Evolutionary conservation across 306 rosid species (phyloP), one percentile per base, ranked within the genome.

Genomic region (Abrus precatorius): DNA sequence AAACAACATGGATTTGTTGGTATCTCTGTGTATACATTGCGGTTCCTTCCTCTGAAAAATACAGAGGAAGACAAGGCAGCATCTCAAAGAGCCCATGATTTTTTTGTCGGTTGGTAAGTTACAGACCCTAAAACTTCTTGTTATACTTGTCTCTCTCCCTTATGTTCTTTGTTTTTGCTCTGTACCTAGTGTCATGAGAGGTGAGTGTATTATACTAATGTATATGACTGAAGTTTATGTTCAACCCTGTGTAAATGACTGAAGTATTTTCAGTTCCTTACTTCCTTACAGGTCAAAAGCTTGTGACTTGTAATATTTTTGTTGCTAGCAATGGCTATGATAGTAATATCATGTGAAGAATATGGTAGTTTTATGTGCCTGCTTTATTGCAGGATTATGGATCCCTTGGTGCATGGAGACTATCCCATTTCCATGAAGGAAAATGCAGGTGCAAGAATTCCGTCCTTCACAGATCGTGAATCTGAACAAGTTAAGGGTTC

Each of bases 1-100:
- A 80, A 85, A 69, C 95, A 91, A 78, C 88, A 62, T n/a, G 93
- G 97, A 57, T 84, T 65, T 78, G 64, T 93, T 44, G 95, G 95
- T 60, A 63, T 93, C 75, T 62, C 86, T 79, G 7, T 93, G 27
- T 85, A 59, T 38, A 2, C 79, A 6, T 69, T 5, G 72, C 82
- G 91, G 83, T 2, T 33, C 3, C 1, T 52, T 73, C 97, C 97
- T 78, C 76, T 27, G 1, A 84, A 89, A 71, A 70, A 89, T 41
- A 65, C 86, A 38, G 75, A 75, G 44, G 45, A 83, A 57, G 98
- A 93, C 80, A 12, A 7, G 60, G 49, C 67, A 1, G 97, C 98
- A 8, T 8, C 84, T 45, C 86, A 86, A 79, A 78, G 98, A 80
- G 85, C 6, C 69, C 27, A 49, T 7, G 91, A 89, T 9, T 93